phyloP scores from a whole-genome alignment of 2,329 filamentous ascomycete genomes.

The Sporothrix inflata region DNA sequence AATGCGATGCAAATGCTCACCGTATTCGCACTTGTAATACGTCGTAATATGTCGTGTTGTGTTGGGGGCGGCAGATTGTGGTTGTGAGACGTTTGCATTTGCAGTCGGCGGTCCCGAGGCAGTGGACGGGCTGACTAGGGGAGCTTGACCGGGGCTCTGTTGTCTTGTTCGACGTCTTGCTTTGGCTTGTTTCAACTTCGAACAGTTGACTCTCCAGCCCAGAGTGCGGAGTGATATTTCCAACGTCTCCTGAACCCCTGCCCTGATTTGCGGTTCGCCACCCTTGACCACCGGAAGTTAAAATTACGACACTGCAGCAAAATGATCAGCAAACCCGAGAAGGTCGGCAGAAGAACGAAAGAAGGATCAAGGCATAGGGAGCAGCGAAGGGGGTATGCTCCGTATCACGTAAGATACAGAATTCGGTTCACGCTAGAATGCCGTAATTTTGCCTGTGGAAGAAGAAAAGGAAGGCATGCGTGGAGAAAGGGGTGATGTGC shows the following conservation, averaged over 20 bases:
- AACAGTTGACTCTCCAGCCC: neutral
- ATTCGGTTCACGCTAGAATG: neutral
- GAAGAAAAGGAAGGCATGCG: neutral
- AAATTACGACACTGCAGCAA: conserved; percentile 27
- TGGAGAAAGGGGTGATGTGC: neutral
- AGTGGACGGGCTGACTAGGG: conserved; percentile 4
- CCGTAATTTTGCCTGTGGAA: neutral
- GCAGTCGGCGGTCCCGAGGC: neutral
- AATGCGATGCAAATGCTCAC: neutral
- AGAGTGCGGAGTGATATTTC: neutral
- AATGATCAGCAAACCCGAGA: conserved; percentile 20
- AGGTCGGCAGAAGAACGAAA: neutral
- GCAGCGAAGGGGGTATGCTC: neutral
- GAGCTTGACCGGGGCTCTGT: neutral
- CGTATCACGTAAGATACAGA: neutral
- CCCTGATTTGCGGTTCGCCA: neutral
- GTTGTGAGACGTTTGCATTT: neutral
- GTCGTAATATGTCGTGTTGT: neutral
- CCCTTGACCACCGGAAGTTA: conserved; percentile 24
- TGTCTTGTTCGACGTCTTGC: conserved; percentile 1
- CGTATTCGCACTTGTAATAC: neutral
- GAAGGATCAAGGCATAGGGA: neutral
- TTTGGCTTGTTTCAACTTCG: neutral
- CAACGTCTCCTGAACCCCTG: neutral
- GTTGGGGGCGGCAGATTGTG: neutral